Evolutionary conservation across 495 filamentous ascomycete genomes (phyloP), one percentile per base, ranked within the genome.

Genomic region (Antarctomyces pellizariae): DNA sequence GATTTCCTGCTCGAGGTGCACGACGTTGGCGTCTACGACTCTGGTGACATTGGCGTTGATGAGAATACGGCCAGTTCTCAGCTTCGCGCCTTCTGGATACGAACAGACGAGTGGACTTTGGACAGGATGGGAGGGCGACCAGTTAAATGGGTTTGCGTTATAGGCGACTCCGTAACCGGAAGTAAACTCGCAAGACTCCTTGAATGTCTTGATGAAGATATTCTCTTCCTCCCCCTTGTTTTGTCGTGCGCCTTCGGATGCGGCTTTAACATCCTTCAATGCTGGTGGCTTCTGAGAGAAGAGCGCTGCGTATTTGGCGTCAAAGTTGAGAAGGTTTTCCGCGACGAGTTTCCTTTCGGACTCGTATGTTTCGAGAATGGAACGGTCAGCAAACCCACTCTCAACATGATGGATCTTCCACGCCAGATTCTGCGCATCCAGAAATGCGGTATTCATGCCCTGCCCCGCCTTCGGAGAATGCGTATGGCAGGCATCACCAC

Each of bases 391-490:
- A 16, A 71, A 56, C 6, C 71, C 72, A 18, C 59, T 53, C 32
- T 79, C 61, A 13, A 75, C 68, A 16, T 67, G 60, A 30, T 67
- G 65, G 13, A 90, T 59, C 46, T 86, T 89, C 79, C 79, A 90
- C 3, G 68, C 75, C 3, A 90, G 54, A 38, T 89, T 86, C 36
- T 67, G 67, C 2, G 71, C 66, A 41, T 90, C 79, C 20, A 79
- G 62, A 54, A 89, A 75, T 7, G 69, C 71, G 17, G 75, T 67
- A 36, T 86, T 86, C 74, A 83, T 78, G 11, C 77, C 77, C 44
- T 82, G 78, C 4, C 75, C 79, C 13, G 75, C 75, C 46, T 82
- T 82, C 3, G 77, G 75, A 46, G 71, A 76, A 45, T 83, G 77
- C 2, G 77, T 84, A 48, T 86, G 77, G 28, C 71, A 71, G 3